Base-by-base conservation (phyloP, 805 yeast genomes). In the Ogataea allantospora region DNA sequence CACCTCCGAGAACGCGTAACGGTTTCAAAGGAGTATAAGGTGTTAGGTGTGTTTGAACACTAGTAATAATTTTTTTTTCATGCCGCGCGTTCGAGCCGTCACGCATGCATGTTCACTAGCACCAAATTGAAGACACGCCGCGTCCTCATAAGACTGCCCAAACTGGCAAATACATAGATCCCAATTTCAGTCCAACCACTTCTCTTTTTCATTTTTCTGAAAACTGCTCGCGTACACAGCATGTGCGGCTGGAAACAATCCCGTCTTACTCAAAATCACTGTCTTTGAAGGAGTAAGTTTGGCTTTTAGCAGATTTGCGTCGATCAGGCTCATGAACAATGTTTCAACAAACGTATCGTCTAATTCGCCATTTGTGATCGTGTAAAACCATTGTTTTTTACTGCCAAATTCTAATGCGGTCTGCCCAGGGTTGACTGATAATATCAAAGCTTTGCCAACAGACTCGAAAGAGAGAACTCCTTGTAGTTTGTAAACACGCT, bases 241-340 rank as follows among this genome's bases (percentile, higher is more conserved):
- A 28, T 34, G 42, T 3, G 57, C 43, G 12, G 41, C 40, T 4
- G 67, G 67, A 38, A 62, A 62, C 9, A 57, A 40, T 9, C 44
- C 57, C 2, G 46, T 50, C 33, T 59, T 59, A 26, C 65, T 55
- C 27, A 62, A 19, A 6, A 55, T 51, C n/a, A 62, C 36, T 2
- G 37, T 43, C n/a, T 41, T 48, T 1, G 52, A 33, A 6, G 60
- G 53, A 0, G 57, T 54, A 3, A 76, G 50, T 41, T 77, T 78
- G 0, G 80, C 83, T 43, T 70, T 74, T 23, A 79, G 48, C 12
- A 77, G 52, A 38, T 72, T 75, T 40, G 73, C 75, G 43, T 75
- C 81, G 27, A 75, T 70, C n/a, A 79, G 48, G 2, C 75, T 58
- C 10, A 73, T 62, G 30, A 77, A 54, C 6, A 78, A 47, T 35